Evolutionary conservation across 2,329 filamentous ascomycete genomes (phyloP), one percentile per base, ranked within the genome.

Genomic region (Trichoderma sp.): DNA sequence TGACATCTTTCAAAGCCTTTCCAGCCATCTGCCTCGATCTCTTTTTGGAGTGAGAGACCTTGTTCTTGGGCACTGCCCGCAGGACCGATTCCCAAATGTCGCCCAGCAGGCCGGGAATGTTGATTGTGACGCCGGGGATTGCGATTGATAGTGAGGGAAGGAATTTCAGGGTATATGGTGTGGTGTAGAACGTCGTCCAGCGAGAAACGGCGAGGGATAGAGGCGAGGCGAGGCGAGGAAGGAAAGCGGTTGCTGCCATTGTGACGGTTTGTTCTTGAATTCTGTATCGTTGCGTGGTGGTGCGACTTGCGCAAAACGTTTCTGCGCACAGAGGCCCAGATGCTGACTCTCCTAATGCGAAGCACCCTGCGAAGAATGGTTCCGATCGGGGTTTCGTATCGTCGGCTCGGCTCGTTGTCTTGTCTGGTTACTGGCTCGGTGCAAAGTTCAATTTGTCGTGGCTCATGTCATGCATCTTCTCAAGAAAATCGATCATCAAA

Each of bases 11-110:
- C 74, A 99, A 81, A 55, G 90, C 95, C 83, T 99, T 99, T 76
- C 96, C 96, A 28, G 94, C 95, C 90, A 98, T 91, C 78, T 97
- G 94, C 76, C 96, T 89, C 77, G 94, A 90, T 74, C 96, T 88
- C 86, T 94, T 97, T 84, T 96, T 97, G 84, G 93, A 93, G 80
- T 99, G 93, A 52, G 95, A 97, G 39, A 94, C 96, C 87, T 98
- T 99, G 84, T 97, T 98, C 87, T 99, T 99, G 5, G 96, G 96
- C 18, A 98, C 96, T 1, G 96, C 96, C 73, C 90, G 90, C 73
- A 99, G 85, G 56, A 99, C 87, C 6, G 92, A 94, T 74, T 97
- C 95, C 95, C 95, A 98, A 75, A 99, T 89, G 71, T 91, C 92
- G 68, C 88, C 89, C 26, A 97, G 81, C n/a, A 94, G 77, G 60